Evolutionary conservation across 2,329 filamentous ascomycete species (phyloP).

Genomic region (Fusarium odoratissimum): DNA sequence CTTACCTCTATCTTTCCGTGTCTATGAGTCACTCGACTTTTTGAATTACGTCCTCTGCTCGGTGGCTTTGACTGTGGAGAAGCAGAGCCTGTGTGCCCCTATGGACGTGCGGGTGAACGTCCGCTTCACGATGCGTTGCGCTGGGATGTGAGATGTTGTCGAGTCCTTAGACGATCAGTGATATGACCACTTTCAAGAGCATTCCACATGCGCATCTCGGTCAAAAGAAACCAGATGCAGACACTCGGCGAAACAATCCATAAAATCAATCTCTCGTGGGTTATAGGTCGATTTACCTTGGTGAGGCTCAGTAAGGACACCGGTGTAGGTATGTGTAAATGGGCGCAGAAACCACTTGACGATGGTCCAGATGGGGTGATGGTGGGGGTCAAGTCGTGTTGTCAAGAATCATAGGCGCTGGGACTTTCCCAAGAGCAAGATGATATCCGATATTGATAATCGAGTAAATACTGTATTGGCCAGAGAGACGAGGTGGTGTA

Average conservation of each 20-base stretch:
- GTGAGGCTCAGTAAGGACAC: slow-evolving; percentile 24
- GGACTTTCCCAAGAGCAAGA: slow-evolving; percentile 2
- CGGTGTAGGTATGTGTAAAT: slow-evolving; percentile 27
- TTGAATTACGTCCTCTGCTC: neutral
- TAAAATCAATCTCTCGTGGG: slow-evolving; percentile 4
- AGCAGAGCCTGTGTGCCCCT: neutral
- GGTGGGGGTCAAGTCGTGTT: slow-evolving; percentile 46
- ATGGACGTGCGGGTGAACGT: slow-evolving; percentile 2
- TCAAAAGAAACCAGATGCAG: slow-evolving; percentile 9
- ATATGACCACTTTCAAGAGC: slow-evolving; percentile 33
- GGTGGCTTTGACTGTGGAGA: slow-evolving; percentile 10
- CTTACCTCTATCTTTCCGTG: neutral
- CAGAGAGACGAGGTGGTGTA: slow-evolving; percentile 2
- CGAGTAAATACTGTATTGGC: slow-evolving; percentile 5
- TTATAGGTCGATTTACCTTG: slow-evolving; percentile 21
- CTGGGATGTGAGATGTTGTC: slow-evolving; percentile 25
- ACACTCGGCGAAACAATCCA: slow-evolving; percentile 15
- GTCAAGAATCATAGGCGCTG: slow-evolving; percentile 25
- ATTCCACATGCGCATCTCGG: slow-evolving; percentile 8
- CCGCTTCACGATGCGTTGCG: slow-evolving; percentile 7
- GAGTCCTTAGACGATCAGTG: slow-evolving; percentile 21
- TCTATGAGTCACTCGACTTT: slow-evolving; percentile 25
- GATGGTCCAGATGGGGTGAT: slow-evolving; percentile 40
- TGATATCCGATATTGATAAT: slow-evolving; percentile 24
- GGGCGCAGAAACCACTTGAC: slow-evolving; percentile 33